Percentiles rank a stretch among this genome's conserved stretches.
phyloP scores from a whole-genome alignment of 805 yeast species.

The Ogataea chonburiensis region DNA sequence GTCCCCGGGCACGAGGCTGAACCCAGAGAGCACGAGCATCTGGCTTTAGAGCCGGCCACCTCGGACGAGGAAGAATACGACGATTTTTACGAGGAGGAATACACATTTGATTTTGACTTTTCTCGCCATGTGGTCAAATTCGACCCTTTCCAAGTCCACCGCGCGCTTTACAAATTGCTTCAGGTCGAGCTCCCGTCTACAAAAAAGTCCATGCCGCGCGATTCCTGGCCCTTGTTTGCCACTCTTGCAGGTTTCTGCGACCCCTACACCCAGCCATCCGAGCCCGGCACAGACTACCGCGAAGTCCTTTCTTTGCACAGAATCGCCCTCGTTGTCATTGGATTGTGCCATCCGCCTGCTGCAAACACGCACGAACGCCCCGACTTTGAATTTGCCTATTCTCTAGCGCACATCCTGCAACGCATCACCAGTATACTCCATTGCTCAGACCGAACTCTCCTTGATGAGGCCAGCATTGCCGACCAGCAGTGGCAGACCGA shows the following conservation, averaged over 20 bases:
- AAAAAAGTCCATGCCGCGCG: conserved; percentile 1
- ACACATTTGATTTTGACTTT: conserved; percentile 31
- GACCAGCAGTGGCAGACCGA: conserved; percentile 35
- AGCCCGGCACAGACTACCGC: conserved; percentile 46
- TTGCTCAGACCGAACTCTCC: conserved; percentile 41
- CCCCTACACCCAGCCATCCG: conserved; percentile 70
- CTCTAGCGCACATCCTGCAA: conserved; percentile 37
- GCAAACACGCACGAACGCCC: conserved; percentile 23
- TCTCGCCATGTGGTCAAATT: conserved; percentile 21
- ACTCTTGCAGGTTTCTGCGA: conserved; percentile 46
- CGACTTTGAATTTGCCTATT: conserved; percentile 35
- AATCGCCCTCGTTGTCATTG: conserved; percentile 51
- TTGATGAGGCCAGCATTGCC: conserved; percentile 43
- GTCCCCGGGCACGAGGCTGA: neutral
- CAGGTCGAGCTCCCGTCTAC: conserved; percentile 20
- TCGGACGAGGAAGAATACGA: conserved; percentile 12
- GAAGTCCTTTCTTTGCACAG: conserved; percentile 54
- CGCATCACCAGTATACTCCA: conserved; percentile 37
- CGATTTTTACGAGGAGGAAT: conserved; percentile 28
- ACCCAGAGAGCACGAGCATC: conserved; percentile 2
- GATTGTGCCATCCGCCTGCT: conserved; percentile 33
- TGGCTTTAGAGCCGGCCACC: neutral
- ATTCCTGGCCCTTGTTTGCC: conserved; percentile 24
- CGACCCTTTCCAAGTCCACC: conserved; percentile 33
- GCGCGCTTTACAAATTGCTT: conserved; percentile 29